Conservation (phyloP, 768 basidiomycete genomes). For the Chlorophyllum brunneum region DNA sequence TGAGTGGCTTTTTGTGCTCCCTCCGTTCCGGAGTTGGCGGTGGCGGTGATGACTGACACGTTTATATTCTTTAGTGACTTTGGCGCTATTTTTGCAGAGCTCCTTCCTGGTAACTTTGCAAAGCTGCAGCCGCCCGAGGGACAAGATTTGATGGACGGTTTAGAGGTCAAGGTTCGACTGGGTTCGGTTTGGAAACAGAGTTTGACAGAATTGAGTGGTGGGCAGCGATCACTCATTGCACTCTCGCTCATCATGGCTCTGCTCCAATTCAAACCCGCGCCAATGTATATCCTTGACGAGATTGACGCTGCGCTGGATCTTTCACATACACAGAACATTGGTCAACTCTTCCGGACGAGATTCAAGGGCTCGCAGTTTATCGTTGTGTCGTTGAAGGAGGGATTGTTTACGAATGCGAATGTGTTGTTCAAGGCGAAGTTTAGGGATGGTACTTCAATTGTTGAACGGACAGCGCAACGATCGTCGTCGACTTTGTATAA, state of each 20-base stretch:
- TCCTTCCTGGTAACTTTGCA: constrained; percentile 94
- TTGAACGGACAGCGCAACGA: constrained; percentile 74
- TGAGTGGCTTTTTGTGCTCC: constrained; percentile 34
- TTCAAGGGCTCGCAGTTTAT: constrained; percentile 99
- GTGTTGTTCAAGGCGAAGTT: constrained; percentile 92
- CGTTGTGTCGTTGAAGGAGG: constrained; percentile 95
- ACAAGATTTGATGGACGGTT: constrained; percentile 88
- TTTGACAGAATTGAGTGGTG: constrained; percentile 94
- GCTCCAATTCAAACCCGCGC: constrained; percentile 98
- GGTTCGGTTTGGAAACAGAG: constrained; percentile 98
- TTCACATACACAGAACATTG: constrained; percentile 96
- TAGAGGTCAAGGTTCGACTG: constrained; percentile 95
- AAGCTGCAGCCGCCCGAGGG: constrained; percentile 93
- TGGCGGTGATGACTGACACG: not conserved
- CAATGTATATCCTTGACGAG: constrained; percentile 99
- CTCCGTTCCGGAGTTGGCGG: no score
- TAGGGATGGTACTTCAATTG: constrained; percentile 89
- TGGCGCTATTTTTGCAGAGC: constrained; percentile 91
- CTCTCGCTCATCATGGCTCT: constrained; percentile 98
- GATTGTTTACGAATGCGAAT: constrained; percentile 96
- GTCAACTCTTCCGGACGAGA: constrained; percentile 93
- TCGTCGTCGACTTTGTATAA: constrained; percentile 48
- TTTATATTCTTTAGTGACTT: constrained; percentile 67
- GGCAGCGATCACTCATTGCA: constrained; percentile 95
- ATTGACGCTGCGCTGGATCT: constrained; percentile 97